These are phyloP conservation scores for Aspergillus wentii DNA, from an alignment of 495 filamentous ascomycete genomes.

Conservation along the genomic window DNA sequence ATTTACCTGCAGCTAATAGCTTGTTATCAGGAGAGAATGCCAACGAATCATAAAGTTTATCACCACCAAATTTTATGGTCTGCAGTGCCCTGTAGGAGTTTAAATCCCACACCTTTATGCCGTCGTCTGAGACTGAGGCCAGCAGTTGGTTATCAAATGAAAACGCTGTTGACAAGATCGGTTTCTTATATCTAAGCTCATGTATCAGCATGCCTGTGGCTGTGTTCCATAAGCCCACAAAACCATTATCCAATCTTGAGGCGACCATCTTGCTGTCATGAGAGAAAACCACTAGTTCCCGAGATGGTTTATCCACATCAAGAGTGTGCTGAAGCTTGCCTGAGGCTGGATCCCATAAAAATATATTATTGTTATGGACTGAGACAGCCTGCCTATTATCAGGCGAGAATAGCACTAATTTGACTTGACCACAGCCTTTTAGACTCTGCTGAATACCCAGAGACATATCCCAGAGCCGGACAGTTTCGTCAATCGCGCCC, in stretches of 20 bases:
- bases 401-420: too few species aligned
- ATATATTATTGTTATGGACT: too few species aligned
- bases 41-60: neutral
- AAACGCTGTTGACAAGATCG: neutral
- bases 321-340: too few species aligned
- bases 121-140: neutral
- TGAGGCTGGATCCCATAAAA: too few species aligned
- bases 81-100: neutral
- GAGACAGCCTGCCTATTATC: too few species aligned
- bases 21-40: neutral
- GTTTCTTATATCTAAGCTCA: neutral
- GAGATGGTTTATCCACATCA: too few species aligned
- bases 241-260: too few species aligned
- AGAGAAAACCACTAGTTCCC: too few species aligned
- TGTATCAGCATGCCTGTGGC: neutral
- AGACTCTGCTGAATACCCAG: too few species aligned
- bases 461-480: neutral
- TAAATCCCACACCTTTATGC: neutral
- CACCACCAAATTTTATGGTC: neutral
- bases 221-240: too few species aligned
- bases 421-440: too few species aligned
- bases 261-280: too few species aligned
- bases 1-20: neutral
- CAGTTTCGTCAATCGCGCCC: neutral
- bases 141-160: neutral